phyloP scores from a whole-genome alignment of 139 green algal species.

The Chlamydomonas schloesseri region DNA sequence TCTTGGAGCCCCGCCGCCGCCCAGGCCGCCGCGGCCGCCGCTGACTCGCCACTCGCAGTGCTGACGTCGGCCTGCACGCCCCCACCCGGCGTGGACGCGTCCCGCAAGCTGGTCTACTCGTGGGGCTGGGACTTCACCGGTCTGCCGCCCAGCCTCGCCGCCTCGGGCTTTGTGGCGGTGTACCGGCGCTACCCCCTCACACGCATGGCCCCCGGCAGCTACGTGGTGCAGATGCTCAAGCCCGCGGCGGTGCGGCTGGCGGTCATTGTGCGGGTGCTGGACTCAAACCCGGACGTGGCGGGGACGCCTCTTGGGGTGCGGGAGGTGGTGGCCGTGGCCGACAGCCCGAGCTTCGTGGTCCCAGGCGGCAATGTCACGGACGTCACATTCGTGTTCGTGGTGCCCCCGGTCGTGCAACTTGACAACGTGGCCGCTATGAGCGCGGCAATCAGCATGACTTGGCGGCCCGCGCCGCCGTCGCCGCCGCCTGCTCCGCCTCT shows the following conservation, averaged over 20 bases:
- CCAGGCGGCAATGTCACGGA: constrained; percentile 6
- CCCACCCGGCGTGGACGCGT: neutral
- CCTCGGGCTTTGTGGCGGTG: constrained; percentile 23
- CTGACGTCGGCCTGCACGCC: neutral
- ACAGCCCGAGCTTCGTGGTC: neutral
- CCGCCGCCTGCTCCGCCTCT: neutral
- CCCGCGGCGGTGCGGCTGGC: neutral
- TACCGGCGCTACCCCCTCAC: constrained; percentile 22
- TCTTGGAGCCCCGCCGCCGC: neutral
- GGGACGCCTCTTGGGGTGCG: neutral
- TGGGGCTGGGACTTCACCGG: constrained; percentile 21
- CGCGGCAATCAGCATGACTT: neutral
- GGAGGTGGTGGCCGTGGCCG: neutral
- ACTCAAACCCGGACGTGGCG: constrained; percentile 28
- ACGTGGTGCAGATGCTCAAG: neutral
- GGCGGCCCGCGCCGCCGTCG: constrained; percentile 21
- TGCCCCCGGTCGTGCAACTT: neutral
- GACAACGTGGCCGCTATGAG: neutral
- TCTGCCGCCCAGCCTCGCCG: constrained; percentile 17
- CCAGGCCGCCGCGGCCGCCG: neutral
- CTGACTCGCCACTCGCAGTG: neutral
- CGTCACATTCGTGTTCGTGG: constrained; percentile 12
- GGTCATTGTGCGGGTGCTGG: neutral
- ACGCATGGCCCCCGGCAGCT: neutral
- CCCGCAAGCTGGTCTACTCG: neutral